Evolutionary conservation across 345 rosid genomes (phyloP), one percentile per base, ranked within the genome.

Genomic region (Cochlearia excelsa): DNA sequence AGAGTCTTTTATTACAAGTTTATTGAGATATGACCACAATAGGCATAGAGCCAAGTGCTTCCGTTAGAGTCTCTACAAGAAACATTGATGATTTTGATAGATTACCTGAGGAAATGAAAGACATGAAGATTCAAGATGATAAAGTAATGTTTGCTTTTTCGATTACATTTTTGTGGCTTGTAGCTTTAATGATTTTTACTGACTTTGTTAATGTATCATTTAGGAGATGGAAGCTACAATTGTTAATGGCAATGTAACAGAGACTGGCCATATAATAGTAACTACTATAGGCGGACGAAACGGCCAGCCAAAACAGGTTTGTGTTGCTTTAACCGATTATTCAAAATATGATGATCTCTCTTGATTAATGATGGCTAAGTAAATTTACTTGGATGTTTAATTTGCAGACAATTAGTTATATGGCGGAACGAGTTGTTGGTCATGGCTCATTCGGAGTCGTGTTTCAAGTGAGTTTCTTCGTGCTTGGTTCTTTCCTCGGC

Each of bases 261-360:
- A 93, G 77, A 79, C 93, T 4, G 97, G 99, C 11, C 97, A 89
- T 78, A 86, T 93, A 46, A 93, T 89, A 67, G 99, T 93, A 8
- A 89, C 99, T 46, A 89, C 97, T 10, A 89, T 87, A 67, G 99
- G 97, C 43, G 99, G 99, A 60, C 80, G 84, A 83, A 87, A 93
- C 72, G 97, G 97, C 71, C 95, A 89, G 69, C 94, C 95, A 5
- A 93, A 85, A 63, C 97, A 86, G 97, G 98, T 92, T 23, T 30
- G 30, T 39, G 30, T 30, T 7, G 0, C 5, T 0, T 5, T 3
- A 33, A 33, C 35, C 35, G 5, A 33, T 3, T 1, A 33, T 3
- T 1, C 35, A 33, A 16, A 16, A 16, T 16, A 16, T 16, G 23
- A 16, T 16, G 23, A 0, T 16, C 23, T 16, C 23, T 16, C 23